Evolutionary conservation across 2,329 filamentous ascomycete genomes (phyloP).

Genomic region (Sclerotinia minor): DNA sequence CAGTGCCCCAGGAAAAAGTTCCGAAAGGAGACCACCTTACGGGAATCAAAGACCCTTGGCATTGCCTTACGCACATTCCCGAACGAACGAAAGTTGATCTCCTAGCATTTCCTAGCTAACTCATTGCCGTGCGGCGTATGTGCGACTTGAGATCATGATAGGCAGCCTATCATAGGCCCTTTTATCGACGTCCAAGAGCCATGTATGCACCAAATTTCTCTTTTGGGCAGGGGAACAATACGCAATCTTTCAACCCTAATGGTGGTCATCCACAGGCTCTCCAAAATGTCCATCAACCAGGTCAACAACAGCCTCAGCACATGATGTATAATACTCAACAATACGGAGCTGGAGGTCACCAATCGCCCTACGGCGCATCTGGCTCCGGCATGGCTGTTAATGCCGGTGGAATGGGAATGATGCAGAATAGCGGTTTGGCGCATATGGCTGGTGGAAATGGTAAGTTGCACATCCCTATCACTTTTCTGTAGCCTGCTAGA

Average conservation of each 20-base stretch:
- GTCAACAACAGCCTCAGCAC: conserved; percentile 44
- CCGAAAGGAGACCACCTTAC: conserved; percentile 22
- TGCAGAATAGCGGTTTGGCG: conserved; percentile 50
- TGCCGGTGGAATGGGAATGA: conserved; percentile 52
- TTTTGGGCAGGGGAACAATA: conserved; percentile 26
- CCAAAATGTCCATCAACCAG: conserved; percentile 32
- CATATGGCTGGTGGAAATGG: conserved; percentile 40
- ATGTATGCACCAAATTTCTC: conserved; percentile 30
- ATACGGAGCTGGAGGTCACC: conserved; percentile 33
- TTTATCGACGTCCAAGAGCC: conserved; percentile 23
- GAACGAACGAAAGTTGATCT: conserved; percentile 25
- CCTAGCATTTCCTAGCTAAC: conserved; percentile 18
- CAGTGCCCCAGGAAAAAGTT: conserved; percentile 10
- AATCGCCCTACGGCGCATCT: conserved; percentile 36
- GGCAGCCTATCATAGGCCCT: conserved; percentile 26
- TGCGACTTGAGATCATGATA: conserved; percentile 25
- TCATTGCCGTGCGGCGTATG: conserved; percentile 27
- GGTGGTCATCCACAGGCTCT: conserved; percentile 27
- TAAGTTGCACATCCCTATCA: conserved; percentile 37
- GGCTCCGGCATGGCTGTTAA: conserved; percentile 38
- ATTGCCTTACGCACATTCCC: conserved; percentile 24
- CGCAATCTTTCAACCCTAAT: conserved; percentile 29
- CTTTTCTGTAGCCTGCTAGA: conserved; percentile 14
- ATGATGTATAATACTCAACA: conserved; percentile 57
- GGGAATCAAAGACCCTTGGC: conserved; percentile 22